Base-by-base conservation (phyloP, 441 rosid genomes). In the Adansonia gregorii region DNA sequence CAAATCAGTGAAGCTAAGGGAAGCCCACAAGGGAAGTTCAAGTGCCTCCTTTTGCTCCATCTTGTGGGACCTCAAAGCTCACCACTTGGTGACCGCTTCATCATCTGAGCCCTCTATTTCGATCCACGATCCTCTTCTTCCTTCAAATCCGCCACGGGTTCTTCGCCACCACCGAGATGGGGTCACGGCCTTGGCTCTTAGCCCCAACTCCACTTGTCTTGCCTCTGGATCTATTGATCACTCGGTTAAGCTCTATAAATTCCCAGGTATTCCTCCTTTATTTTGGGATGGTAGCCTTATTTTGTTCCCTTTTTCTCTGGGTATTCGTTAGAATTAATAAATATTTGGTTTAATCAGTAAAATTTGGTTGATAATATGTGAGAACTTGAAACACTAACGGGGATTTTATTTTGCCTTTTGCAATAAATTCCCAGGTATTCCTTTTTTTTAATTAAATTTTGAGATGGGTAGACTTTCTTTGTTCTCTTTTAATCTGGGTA, bases 131-230 rank as follows among this genome's bases (percentile, higher is more conserved):
- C 85, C 92, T 35, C 88, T 91, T 35, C 87, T 88, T 55, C 88
- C 87, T 73, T 92, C 96, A 35, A 82, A 75, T 80, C 74, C 83
- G 0, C 91, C 99, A 0, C 89, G 78, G 81, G 59, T 92, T 73
- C 93, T 95, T 52, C 93, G 97, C 24, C 99, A 94, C 86, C 99
- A 95, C 78, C 94, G 92, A 8, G 99, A 95, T 56, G 97, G 98
- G 24, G 97, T 92, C 81, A 94, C 98, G 8, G 88, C 97, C 43
- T 73, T 94, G 39, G 92, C 97, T 35, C 90, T 95, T 31, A 94
- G 97, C 86, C 91, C 91, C 54, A 92, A 95, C 79, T 92, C 95
- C 74, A 86, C 98, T 65, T 90, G 93, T 88, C 97, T 95, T 65
- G 97, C 99, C 49, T 94, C 99, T 15, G 98, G 95, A 59, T 94